A percentile compares a stretch with the other conserved stretches of the same genome.
Evolutionary conservation across 2,329 filamentous ascomycete species (phyloP).

Genomic region (Calonectria fujianensis): DNA sequence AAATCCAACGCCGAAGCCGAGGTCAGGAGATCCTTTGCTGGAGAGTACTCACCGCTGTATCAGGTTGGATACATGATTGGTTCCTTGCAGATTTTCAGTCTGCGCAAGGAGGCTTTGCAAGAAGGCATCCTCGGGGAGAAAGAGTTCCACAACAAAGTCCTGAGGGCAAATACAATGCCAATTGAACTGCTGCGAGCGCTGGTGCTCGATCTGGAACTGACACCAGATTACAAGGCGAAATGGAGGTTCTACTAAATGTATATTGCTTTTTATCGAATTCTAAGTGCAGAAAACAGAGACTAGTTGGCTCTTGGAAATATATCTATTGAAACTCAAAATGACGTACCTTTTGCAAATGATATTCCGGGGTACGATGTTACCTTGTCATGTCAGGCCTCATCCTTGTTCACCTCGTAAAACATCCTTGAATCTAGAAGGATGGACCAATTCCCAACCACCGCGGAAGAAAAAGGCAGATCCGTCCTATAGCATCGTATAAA

Average conservation of each 20-base stretch:
- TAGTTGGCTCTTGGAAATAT: background rate
- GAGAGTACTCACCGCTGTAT: conserved; percentile 74
- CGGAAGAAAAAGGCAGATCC: background rate
- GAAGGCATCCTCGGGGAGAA: conserved; percentile 66
- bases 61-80: conserved; percentile 77
- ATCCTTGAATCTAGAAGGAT: background rate
- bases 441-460: background rate
- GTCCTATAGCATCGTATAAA: background rate
- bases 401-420: background rate
- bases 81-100: conserved; percentile 71
- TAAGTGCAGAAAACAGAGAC: background rate
- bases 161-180: conserved; percentile 72
- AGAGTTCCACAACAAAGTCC: conserved; percentile 72
- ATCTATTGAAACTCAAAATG: background rate
- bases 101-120: conserved; percentile 69
- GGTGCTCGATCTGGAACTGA: conserved; percentile 64
- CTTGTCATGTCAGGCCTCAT: background rate
- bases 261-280: background rate
- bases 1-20: conserved; percentile 76
- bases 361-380: background rate
- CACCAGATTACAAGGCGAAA: conserved; percentile 64
- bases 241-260: conserved; percentile 68
- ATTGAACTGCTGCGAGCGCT: conserved; percentile 72
- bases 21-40: conserved; percentile 73
- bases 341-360: background rate